Evolutionary conservation across 2,329 filamentous ascomycete species (phyloP).

Genomic region (Myriosclerotinia scirpicola): DNA sequence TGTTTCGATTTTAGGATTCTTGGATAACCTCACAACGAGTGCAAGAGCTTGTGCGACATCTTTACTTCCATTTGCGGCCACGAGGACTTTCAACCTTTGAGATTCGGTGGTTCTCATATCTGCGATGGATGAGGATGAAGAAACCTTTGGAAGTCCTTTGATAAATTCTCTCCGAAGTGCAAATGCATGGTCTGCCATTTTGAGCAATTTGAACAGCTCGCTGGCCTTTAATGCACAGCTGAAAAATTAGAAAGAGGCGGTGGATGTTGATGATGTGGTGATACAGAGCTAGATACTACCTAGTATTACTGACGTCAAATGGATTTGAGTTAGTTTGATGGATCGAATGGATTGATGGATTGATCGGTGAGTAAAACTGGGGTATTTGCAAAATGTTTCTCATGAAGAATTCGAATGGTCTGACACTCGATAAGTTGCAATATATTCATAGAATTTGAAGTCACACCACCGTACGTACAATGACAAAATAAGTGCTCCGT

Average conservation of each 20-base stretch:
- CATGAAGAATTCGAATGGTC: background rate
- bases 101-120: constrained; percentile 49
- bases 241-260: constrained; percentile 8
- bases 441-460: background rate
- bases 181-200: constrained; percentile 31
- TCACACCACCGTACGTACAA: too few species aligned
- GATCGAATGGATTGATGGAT: background rate
- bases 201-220: background rate
- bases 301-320: background rate
- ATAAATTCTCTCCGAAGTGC: constrained; percentile 26
- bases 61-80: constrained; percentile 64
- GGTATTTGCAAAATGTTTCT: background rate
- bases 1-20: constrained; percentile 60
- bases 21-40: constrained; percentile 66
- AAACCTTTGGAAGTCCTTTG: constrained; percentile 29
- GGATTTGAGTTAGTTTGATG: background rate
- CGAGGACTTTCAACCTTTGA: constrained; percentile 59
- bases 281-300: background rate
- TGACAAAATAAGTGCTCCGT: too few species aligned
- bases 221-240: constrained; percentile 4
- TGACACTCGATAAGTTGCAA: background rate
- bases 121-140: constrained; percentile 35
- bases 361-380: background rate
- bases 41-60: constrained; percentile 66
- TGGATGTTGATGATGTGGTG: constrained; percentile 13